Base-by-base conservation (phyloP, 768 basidiomycete species). In the Suillus fuscotomentosus region DNA sequence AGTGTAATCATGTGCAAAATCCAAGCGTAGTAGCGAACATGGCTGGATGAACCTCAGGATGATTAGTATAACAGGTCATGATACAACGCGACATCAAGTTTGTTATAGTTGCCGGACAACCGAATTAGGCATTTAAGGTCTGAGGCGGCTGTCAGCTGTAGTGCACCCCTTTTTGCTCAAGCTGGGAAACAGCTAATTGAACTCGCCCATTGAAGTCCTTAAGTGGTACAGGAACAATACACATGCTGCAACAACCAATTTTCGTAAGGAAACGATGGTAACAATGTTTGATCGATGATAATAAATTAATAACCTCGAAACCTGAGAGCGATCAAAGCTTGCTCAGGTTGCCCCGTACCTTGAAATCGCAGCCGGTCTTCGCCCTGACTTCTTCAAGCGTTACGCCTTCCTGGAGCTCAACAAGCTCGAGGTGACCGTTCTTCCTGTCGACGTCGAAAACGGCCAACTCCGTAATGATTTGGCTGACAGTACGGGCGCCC, bases 401-500 rank as follows among this genome's bases (percentile, higher is more conserved):
- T 34, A 90, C 87, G 2, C 95, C 95, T 67, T 90, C 86, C n/a
- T 92, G 93, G 53, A 95, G 70, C 75, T 97, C 96, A 53, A 82
- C 86, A 72, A 98, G 79, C 60, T 84, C 85, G 76, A 98, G 80
- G 69, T 81, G 82, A 17, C 94, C 92, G 50, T 82, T 85, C 60
- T 78, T 78, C 53, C 95, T 83, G 77, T 98, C 91, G 43, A 97
- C 92, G 55, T 91, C 83, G 76, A 98, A 98, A 38, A 95, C 94
- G 20, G 88, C 90, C 24, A 97, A 85, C 71, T 98, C 96, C 1
- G 96, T 97, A 78, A 98, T 88, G 72, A 98, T 95, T 65, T 88
- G 88, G 79, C 92, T 94, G 65, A 97, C 93, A 38, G 91, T 84
- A 45, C 90, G 82, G 22, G 93, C 93, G 17, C 96, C 96, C 0